Evolutionary conservation across 352 stramenopile species (phyloP), one percentile per base, ranked within the genome.

Genomic region (Albugo laibachii): DNA sequence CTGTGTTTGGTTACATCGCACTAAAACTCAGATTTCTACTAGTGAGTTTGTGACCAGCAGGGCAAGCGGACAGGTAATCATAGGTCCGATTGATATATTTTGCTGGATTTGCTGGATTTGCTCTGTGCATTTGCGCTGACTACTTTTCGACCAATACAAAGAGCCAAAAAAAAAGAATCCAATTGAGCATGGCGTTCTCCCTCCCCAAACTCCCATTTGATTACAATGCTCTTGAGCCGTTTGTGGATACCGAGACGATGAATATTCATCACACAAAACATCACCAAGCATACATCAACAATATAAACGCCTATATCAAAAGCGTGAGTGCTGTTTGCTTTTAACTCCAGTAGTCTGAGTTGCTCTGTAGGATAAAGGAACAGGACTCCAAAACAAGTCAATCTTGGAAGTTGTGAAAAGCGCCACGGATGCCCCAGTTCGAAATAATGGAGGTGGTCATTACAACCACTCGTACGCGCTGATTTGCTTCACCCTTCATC

Each of bases 181-280:
- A 3, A 31, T 31, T 31, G 24, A 68, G 48, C 16, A 86, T 86
- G 76, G 64, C 70, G 57, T 86, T 86, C 52, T 61, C 78, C 55
- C 57, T 89, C 48, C 80, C 72, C 35, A 74, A 82, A 59, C 67
- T 92, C 59, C 53, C 65, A 19, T 92, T 92, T 61, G 65, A 77
- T 43, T 92, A 93, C 61, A 83, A 83, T 49, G 74, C 81, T 42
- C 65, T 94, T 42, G 81, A 89, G 59, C 82, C 82, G 20, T 86
- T 85, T 44, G 80, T 94, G 61, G 77, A 86, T 62, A 85, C 83
- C 50, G 57, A 56, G 31, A 94, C 81, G 24, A 84, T 94, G 75
- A 86, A 89, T 55, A 93, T 92, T 64, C 82, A 94, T 65, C 82
- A 94, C 65, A 86, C 73, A 42, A 93, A 93, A 62, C 82, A 94